Percentiles rank a stretch among this genome's conserved stretches.
Conservation (phyloP, 2,329 filamentous ascomycete species). For the Xylaria sp. region DNA sequence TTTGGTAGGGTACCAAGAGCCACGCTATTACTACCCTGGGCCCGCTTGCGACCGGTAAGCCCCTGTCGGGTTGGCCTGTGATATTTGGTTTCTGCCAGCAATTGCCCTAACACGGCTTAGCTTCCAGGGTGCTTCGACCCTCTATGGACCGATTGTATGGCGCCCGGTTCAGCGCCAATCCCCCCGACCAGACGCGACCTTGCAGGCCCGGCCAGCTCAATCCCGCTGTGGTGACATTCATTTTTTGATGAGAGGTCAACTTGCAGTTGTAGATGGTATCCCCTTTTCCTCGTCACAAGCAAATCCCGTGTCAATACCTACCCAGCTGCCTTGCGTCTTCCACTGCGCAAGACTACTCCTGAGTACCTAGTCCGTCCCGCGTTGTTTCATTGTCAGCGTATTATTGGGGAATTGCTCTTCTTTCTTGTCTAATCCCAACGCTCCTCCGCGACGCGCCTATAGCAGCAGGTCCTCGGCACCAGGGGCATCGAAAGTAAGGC, state of each 20-base stretch:
- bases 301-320: not conserved
- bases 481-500: constrained; percentile 20
- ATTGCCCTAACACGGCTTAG: constrained; percentile 18
- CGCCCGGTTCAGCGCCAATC: constrained; percentile 15
- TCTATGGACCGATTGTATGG: constrained; percentile 25
- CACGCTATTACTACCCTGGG: constrained; percentile 24
- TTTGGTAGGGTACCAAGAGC: constrained; percentile 18
- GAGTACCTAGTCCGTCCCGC: not conserved
- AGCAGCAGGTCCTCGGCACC: constrained; percentile 18
- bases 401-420: not conserved
- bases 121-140: constrained; percentile 9
- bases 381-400: constrained; percentile 19
- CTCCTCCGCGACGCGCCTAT: constrained; percentile 24
- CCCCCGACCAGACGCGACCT: constrained; percentile 16
- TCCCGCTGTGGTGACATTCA: constrained; percentile 24
- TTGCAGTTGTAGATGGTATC: not conserved
- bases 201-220: constrained; percentile 23
- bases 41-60: constrained; percentile 6
- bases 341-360: not conserved
- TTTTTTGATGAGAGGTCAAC: constrained; percentile 15
- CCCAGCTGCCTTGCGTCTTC: constrained; percentile 15
- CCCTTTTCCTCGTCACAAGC: constrained; percentile 10
- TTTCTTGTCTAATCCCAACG: constrained; percentile 1
- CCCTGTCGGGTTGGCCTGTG: constrained; percentile 16
- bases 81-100: constrained; percentile 1